Evolutionary conservation across 768 basidiomycete species (phyloP).

Genomic region (Steccherinum ochraceum): DNA sequence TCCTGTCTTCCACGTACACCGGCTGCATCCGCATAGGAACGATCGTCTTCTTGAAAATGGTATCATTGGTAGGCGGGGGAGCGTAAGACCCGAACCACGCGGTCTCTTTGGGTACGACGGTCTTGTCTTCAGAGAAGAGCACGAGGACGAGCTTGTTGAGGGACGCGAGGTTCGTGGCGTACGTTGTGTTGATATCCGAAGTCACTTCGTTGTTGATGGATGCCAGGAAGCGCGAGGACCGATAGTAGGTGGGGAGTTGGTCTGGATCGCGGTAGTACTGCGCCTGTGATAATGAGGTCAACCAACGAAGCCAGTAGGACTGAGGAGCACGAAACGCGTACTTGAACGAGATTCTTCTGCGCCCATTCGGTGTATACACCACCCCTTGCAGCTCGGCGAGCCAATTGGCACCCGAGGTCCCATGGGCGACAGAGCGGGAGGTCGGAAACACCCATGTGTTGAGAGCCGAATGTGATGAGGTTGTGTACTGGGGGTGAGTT

Average conservation of each 20-base stretch:
- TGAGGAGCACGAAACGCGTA: conserved; percentile 17
- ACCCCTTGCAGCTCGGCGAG: conserved; percentile 50
- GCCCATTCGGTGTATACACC: conserved; percentile 74
- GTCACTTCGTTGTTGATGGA: conserved; percentile 75
- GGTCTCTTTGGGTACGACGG: conserved; percentile 79
- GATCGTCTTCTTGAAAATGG: conserved; percentile 28
- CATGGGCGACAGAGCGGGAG: conserved; percentile 50
- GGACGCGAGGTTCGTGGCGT: conserved; percentile 51
- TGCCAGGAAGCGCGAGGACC: conserved; percentile 59
- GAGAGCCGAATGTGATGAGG: conserved; percentile 71
- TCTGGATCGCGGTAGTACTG: conserved; percentile 81
- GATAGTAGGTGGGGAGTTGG: conserved; percentile 51
- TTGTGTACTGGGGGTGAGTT: conserved; percentile 72
- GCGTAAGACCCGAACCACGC: conserved; percentile 81
- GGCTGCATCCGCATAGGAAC: conserved; percentile 70
- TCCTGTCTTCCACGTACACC: conserved; percentile 75
- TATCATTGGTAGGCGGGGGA: conserved; percentile 14
- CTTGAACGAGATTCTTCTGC: conserved; percentile 71
- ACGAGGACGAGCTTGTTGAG: conserved; percentile 68
- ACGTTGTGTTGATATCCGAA: conserved; percentile 49
- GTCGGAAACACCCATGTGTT: conserved; percentile 18
- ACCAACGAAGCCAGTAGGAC: neutral
- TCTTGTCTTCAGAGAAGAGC: conserved; percentile 66
- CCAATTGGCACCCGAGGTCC: conserved; percentile 67
- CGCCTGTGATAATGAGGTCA: conserved; percentile 43